Evolutionary conservation across 768 basidiomycete species (phyloP).

Genomic region (Crucibulum laeve): DNA sequence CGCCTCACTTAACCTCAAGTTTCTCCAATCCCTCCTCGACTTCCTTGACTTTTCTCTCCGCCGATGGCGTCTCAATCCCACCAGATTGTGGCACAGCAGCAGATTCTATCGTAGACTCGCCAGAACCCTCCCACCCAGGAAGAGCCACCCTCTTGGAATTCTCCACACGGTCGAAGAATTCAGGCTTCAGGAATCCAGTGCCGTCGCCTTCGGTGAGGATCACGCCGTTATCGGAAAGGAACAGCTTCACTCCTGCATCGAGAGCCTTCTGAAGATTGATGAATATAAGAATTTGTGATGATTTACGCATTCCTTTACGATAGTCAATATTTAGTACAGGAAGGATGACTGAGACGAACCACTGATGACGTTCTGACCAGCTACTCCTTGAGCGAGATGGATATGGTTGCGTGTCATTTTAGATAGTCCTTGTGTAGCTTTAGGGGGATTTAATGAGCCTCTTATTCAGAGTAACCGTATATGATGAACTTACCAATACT

Average conservation of each 20-base stretch:
- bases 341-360: slow-evolving; percentile 43
- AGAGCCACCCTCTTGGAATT: slow-evolving; percentile 31
- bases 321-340: neutral
- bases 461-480: neutral
- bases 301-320: slow-evolving; percentile 70
- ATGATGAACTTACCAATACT: slow-evolving; percentile 47
- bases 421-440: slow-evolving; percentile 70
- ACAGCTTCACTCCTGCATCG: slow-evolving; percentile 66
- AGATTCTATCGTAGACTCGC: neutral
- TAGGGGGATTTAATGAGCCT: neutral
- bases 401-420: slow-evolving; percentile 90
- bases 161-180: slow-evolving; percentile 72
- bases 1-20: neutral
- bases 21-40: neutral
- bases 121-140: slow-evolving; percentile 27
- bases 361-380: slow-evolving; percentile 64
- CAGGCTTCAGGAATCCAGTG: slow-evolving; percentile 51
- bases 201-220: slow-evolving; percentile 79
- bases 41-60: slow-evolving; percentile 3
- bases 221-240: slow-evolving; percentile 83
- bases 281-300: slow-evolving; percentile 77
- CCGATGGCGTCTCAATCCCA: slow-evolving; percentile 8
- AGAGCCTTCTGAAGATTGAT: slow-evolving; percentile 71
- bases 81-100: neutral
- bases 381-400: slow-evolving; percentile 81